Evolutionary conservation across 352 stramenopile genomes (phyloP), one percentile per base, ranked within the genome.

Genomic region (Phytophthora meadii): DNA sequence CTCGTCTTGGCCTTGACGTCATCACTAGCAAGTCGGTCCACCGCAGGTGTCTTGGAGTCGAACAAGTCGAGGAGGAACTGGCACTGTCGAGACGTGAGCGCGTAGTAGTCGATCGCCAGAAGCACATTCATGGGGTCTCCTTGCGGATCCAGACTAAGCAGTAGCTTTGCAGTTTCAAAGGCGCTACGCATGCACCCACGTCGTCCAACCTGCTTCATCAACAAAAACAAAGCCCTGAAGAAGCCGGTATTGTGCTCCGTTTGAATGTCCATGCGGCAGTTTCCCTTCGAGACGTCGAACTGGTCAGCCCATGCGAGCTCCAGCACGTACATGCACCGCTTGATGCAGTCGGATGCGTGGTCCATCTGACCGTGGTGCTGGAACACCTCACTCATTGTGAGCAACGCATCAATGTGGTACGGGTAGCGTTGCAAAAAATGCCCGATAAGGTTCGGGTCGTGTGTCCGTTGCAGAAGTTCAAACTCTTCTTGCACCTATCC

Each of bases 351-450:
- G 0, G 79, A 70, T 0, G 88, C 82, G 42, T 95, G 84, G 37
- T 95, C 88, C 81, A 94, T 95, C 50, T 95, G 88, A 2, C 88
- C 88, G 47, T 95, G 88, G 53, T 95, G 88, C 66, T 95, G 88
- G 57, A 92, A 94, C 25, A 95, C 84, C 64, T 94, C 84, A 49
- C 81, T 93, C 84, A 95, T 94, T 54, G 91, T 89, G 5, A 95
- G 73, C 37, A 94, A 68, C 22, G 88, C 86, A 53, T 94, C 88
- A 32, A 94, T 85, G 56, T 95, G 88, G 75, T 89, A 95, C 45
- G 88, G 88, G 30, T 95, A 85, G 8, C 86, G 84, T n/a, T 87
- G 79, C 57, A 95, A 64, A 51, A 94, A 95, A 37, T 92, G 82
- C 3, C 54, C 80, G 22, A 95, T 92, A 12, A 91, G 66, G 68